Evolutionary conservation across 345 rosid species (phyloP), one percentile per base, ranked within the genome.

Genomic region (Aethionema arabicum): DNA sequence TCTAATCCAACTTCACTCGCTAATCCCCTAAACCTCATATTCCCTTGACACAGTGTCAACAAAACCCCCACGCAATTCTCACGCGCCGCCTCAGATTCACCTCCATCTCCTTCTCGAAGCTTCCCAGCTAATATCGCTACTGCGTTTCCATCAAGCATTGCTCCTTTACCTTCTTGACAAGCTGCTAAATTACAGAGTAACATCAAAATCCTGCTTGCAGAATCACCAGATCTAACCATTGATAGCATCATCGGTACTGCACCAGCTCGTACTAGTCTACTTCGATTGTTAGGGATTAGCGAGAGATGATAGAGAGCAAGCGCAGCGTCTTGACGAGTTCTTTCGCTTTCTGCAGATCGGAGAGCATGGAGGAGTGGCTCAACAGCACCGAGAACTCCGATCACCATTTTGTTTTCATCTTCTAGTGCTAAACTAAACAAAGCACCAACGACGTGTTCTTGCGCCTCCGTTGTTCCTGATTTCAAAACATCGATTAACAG

Each of bases 361-460:
- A 91, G 79, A 52, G 84, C 80, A 66, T 83, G 84, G 32, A 91
- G 67, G 2, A 91, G 74, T 8, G 96, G 91, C 65, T 82, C 91
- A 51, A 88, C 67, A 35, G 91, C 98, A 5, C 98, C 96, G 32
- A 91, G 68, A 8, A 82, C 96, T 15, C 91, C 96, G 5, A 88
- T 86, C 31, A 90, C 95, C 79, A 84, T 86, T 69, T 84, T 85
- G 67, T 83, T 91, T 61, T 84, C 83, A 33, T 88, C 90, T 14
- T 91, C 95, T 8, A 88, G 68, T 12, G 96, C 83, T 50, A 91
- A 72, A 39, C 98, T 88, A 56, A 91, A 91, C 31, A 91, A 47
- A n/a, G 86, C 85, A 4, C 91, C 98, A 4, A 84, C 73, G 0
- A 90, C 98, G 65, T 88, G 98, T 16, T 86, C 89, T 55, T 81